Percentiles rank a stretch among this genome's conserved stretches.
phyloP scores from a whole-genome alignment of 495 filamentous ascomycete genomes.

The Hypoxylon lenormandii region DNA sequence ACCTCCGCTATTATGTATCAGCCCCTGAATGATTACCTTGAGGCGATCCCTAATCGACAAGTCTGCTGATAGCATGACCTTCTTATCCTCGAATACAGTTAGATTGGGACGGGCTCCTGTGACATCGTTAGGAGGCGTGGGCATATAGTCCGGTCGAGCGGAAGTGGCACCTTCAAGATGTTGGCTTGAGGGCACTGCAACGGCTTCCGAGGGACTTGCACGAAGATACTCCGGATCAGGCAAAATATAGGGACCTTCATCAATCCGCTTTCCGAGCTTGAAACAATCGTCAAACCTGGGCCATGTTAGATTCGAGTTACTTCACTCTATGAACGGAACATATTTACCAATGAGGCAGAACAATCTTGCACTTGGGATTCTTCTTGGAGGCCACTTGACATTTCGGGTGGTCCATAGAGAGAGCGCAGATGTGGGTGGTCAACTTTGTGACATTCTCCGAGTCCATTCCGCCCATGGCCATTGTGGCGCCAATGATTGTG shows the following conservation, averaged over 20 bases:
- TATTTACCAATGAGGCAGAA: slow-evolving; percentile 92
- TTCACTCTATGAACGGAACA: neutral
- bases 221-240: slow-evolving; percentile 85
- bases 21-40: slow-evolving; percentile 71
- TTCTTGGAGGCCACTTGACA: slow-evolving; percentile 72
- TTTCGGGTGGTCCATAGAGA: slow-evolving; percentile 78
- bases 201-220: slow-evolving; percentile 63
- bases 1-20: slow-evolving; percentile 78
- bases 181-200: slow-evolving; percentile 67
- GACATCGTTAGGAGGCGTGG: slow-evolving; percentile 55
- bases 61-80: slow-evolving; percentile 76
- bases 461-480: slow-evolving; percentile 89
- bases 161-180: slow-evolving; percentile 80
- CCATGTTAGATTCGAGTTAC: slow-evolving; percentile 41
- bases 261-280: slow-evolving; percentile 85
- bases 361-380: slow-evolving; percentile 77
- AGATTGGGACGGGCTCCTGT: slow-evolving; percentile 48
- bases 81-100: slow-evolving; percentile 75
- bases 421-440: slow-evolving; percentile 89
- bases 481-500: slow-evolving; percentile 86
- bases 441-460: slow-evolving; percentile 73
- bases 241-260: slow-evolving; percentile 85
- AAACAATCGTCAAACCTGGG: slow-evolving; percentile 95
- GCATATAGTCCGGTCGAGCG: slow-evolving; percentile 68
- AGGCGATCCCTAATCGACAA: slow-evolving; percentile 75